Evolutionary conservation across 1,284 basidiomycete species (phyloP), one percentile per base, ranked within the genome.

Genomic region (Farysia itapuensis): DNA sequence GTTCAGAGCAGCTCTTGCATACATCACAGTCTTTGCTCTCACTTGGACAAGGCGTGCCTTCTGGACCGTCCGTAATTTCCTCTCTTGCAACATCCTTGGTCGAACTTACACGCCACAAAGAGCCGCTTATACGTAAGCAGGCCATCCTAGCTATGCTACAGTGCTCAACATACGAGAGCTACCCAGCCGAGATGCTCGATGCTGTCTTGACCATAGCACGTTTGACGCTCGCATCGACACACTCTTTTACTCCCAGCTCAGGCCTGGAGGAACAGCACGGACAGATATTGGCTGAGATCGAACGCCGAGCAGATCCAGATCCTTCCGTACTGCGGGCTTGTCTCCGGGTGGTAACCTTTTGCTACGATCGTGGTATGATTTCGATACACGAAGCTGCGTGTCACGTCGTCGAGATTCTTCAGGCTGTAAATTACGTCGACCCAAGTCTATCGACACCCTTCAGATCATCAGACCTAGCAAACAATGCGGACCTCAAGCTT

Each of bases 41-140:
- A 8, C 52, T 63, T 7, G 39, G 44, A 1, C 12, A 19, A 5
- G 59, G 53, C 4, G 52, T 34, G 3, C 49, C 53, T 4, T 39
- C 32, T 2, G 59, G 59, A 0, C 18, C 48, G 8, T 38, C 53
- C 1, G 53, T 57, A 8, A 34, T 63, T 2, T 38, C 48, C 5
- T 49, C 48, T 14, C 53, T 63, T 3, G 59, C 59, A 13, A 39
- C 59, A 13, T 46, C 53, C 9, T 39, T 63, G 21, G 41, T 63
- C 3, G 39, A 41, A 4, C 41, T 63, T 4, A 63, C 53, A 0
- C 39, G 49, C 7, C 53, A 63, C 33, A 19, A 40, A 11, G 53
- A 53, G 16, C 21, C 35, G 9, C 15, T 33, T 11, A 39, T 63
- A 16, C 52, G 59, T 3, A 36, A 35, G 13, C 36, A 37, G 23